Evolutionary conservation across 202 grass and related monocot genomes (phyloP).

Genomic region (Eragrostis tef): DNA sequence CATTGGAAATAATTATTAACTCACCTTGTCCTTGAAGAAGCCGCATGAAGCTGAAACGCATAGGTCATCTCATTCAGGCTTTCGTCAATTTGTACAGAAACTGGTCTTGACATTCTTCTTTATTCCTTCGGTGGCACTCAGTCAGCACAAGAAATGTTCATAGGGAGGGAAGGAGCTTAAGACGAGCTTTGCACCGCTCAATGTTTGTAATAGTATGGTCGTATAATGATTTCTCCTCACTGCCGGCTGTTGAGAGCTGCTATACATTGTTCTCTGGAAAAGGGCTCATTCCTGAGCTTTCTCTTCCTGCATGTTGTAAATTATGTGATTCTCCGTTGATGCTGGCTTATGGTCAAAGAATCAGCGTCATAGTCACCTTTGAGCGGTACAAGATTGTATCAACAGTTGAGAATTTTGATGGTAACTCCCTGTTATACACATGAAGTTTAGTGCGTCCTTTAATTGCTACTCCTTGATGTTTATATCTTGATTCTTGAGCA

Average conservation of each 20-base stretch:
- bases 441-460: conserved; percentile 15
- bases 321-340: conserved; percentile 30
- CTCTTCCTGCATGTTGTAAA: conserved; percentile 44
- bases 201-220: conserved; percentile 31
- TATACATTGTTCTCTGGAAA: conserved; percentile 31
- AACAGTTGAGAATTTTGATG: conserved; percentile 48
- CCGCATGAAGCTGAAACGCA: conserved; percentile 33
- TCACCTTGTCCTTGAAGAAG: conserved; percentile 26
- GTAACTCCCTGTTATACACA: conserved; percentile 41
- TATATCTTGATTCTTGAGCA: conserved; percentile 47
- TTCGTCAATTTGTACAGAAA: conserved; percentile 51
- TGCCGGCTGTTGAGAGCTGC: neutral
- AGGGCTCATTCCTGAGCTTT: neutral
- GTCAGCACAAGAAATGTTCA: conserved; percentile 40
- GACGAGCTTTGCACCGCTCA: conserved; percentile 37
- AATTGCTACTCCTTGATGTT: conserved; percentile 29
- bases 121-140: conserved; percentile 27
- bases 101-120: conserved; percentile 40
- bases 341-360: conserved; percentile 45
- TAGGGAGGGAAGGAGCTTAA: conserved; percentile 30
- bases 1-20: conserved; percentile 36
- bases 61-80: conserved; percentile 31
- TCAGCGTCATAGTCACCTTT: conserved; percentile 29
- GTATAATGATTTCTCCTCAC: neutral
- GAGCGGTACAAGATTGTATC: conserved; percentile 39